Evolutionary conservation across 495 filamentous ascomycete species (phyloP), one percentile per base, ranked within the genome.

Genomic region (Apiosordaria backusii): DNA sequence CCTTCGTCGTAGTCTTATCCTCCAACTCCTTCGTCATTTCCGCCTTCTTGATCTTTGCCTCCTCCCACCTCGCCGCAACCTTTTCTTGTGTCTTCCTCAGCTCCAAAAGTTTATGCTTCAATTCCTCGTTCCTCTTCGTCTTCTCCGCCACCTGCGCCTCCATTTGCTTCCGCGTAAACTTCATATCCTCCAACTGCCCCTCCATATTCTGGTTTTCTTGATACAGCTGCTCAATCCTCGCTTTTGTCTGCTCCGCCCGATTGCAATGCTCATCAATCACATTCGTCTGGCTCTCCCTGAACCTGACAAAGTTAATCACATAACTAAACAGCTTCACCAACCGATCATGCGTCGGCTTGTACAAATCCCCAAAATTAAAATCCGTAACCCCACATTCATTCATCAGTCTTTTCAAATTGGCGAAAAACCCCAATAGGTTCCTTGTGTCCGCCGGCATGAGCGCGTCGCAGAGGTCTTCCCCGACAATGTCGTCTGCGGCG

Each of bases 231-330:
- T 97, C 92, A 72, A 98, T 96, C 67, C 88, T 87, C 62, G 87
- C 79, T 77, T 96, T 97, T 0, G 90, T 92, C 65, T 83, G 85
- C 75, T 98, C 92, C 19, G 90, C 84, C 70, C 90, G 91, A 81
- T 96, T 92, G 80, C 92, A 94, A 76, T 98, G 91, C 74, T 93
- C 89, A 69, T 95, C 92, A 58, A 97, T 97, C 2, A 92, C 85
- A 16, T 81, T 78, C 6, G 90, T 91, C 78, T 97, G 93, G 63
- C 88, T 91, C 79, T 97, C 93, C 67, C 96, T 90, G 79, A 97
- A 99, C 59, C 95, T 86, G 60, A 97, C 92, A 78, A 99, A 99
- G 78, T 99, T 99, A 78, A 99, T 98, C 61, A 98, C 83, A 74
- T 97, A 97, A 26, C 90, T 94, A 72, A 98, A 93, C 65, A 97